These are phyloP conservation scores for Rhizopogon vulgaris DNA, from an alignment of 768 basidiomycete species.

Conservation along the genomic window DNA sequence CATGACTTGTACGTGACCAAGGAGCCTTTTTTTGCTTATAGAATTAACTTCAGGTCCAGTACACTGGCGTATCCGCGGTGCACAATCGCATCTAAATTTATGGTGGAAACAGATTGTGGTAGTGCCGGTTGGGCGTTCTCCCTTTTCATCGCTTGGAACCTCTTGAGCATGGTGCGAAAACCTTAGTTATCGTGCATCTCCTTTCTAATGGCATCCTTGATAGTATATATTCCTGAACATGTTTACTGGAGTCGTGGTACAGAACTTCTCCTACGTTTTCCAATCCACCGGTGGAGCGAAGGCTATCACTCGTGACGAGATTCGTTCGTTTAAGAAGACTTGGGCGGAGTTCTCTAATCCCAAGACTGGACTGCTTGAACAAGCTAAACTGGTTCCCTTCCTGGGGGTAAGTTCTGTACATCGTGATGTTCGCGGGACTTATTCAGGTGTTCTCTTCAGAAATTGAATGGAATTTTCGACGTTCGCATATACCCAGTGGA, in stretches of 20 bases:
- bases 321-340: slow-evolving; percentile 90
- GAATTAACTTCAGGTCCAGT: slow-evolving; percentile 33
- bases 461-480: slow-evolving; percentile 82
- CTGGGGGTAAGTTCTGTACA: slow-evolving; percentile 55
- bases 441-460: slow-evolving; percentile 36
- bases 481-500: slow-evolving; percentile 77
- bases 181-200: slow-evolving; percentile 9
- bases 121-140: slow-evolving; percentile 76
- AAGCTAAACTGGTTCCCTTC: slow-evolving; percentile 67
- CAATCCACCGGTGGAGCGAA: slow-evolving; percentile 79
- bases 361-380: slow-evolving; percentile 73
- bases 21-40: neutral
- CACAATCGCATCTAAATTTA: slow-evolving; percentile 42
- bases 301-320: slow-evolving; percentile 82
- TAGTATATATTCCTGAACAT: slow-evolving; percentile 96
- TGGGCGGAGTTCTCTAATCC: slow-evolving; percentile 84
- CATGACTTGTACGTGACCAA: slow-evolving; percentile 76
- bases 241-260: slow-evolving; percentile 95
- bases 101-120: slow-evolving; percentile 80
- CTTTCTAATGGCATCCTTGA: slow-evolving; percentile 1
- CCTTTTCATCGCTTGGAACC: slow-evolving; percentile 92
- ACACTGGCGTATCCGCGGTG: slow-evolving; percentile 75
- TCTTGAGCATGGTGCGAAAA: slow-evolving; percentile 77
- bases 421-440: neutral
- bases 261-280: slow-evolving; percentile 95